Evolutionary conservation across 2,329 filamentous ascomycete genomes (phyloP).

Genomic region (Arthrinium phaeospermum): DNA sequence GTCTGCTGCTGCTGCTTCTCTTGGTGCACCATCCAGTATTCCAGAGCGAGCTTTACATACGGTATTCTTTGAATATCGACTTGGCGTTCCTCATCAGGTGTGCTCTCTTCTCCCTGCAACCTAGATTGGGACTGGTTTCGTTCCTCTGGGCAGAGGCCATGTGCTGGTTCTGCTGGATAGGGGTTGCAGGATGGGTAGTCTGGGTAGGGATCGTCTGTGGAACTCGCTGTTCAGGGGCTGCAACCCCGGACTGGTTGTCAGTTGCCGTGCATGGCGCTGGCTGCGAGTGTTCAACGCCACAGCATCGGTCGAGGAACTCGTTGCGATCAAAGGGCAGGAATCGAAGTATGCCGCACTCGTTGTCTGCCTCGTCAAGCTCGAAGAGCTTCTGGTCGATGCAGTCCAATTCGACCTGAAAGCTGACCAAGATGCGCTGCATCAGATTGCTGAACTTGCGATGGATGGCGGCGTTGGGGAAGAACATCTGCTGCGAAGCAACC

Average conservation of each 20-base stretch:
- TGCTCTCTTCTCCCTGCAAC: not conserved
- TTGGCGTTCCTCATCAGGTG: not conserved
- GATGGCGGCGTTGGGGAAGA: not conserved
- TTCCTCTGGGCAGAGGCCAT: not conserved
- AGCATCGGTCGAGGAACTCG: not conserved
- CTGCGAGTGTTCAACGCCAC: not conserved
- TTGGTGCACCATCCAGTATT: too few relatives aligned
- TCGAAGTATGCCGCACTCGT: not conserved
- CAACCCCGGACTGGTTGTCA: not conserved
- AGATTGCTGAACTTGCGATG: constrained; percentile 10
- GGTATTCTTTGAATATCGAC: not conserved
- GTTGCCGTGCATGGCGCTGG: not conserved
- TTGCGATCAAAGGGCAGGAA: not conserved
- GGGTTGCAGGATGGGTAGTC: not conserved
- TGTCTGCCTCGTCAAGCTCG: not conserved
- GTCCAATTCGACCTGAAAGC: not conserved
- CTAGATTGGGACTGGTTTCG: not conserved
- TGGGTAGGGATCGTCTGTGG: not conserved
- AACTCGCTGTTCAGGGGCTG: not conserved
- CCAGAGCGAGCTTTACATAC: not conserved
- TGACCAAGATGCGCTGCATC: not conserved
- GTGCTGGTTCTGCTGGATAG: not conserved
- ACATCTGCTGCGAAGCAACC: not conserved
- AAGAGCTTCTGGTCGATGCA: not conserved
- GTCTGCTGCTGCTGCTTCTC: not conserved